These are phyloP conservation scores for Colletotrichum costaricense DNA, from an alignment of 2,329 filamentous ascomycete genomes.

Conservation along the genomic window DNA sequence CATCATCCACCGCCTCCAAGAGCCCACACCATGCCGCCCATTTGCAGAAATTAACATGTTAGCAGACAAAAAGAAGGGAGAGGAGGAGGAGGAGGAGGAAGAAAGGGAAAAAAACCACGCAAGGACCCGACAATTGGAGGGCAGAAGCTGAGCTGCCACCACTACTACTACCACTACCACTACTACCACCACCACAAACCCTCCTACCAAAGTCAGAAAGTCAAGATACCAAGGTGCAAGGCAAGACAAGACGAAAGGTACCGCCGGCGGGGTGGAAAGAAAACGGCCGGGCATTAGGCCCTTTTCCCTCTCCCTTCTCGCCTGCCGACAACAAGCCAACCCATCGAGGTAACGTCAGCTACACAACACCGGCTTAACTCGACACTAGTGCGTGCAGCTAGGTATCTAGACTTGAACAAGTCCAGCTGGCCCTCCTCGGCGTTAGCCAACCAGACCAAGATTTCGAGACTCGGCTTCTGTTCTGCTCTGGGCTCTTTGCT, in stretches of 20 bases:
- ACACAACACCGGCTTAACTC: not conserved
- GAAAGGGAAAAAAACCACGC: not conserved
- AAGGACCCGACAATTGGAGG: not conserved
- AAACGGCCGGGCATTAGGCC: slow-evolving; percentile 26
- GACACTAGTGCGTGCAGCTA: not conserved
- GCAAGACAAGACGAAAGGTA: not conserved
- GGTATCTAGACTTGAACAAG: not conserved
- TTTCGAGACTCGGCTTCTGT: not conserved
- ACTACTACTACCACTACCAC: too few species aligned
- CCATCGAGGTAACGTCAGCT: not conserved
- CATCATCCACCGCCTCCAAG: not conserved
- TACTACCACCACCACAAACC: too few species aligned
- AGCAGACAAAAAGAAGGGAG: not conserved
- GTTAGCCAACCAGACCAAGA: not conserved
- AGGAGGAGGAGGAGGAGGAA: not conserved
- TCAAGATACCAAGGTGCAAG: not conserved
- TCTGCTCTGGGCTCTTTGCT: not conserved
- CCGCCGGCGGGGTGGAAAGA: not conserved
- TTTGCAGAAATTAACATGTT: not conserved
- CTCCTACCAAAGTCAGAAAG: not conserved
- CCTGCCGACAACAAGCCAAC: not conserved
- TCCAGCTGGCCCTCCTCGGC: not conserved
- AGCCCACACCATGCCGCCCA: not conserved
- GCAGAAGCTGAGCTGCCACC: not conserved
- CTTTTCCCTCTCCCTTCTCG: not conserved